Base-by-base conservation (phyloP, 1,284 basidiomycete species). In the Spongiforma sp. region DNA sequence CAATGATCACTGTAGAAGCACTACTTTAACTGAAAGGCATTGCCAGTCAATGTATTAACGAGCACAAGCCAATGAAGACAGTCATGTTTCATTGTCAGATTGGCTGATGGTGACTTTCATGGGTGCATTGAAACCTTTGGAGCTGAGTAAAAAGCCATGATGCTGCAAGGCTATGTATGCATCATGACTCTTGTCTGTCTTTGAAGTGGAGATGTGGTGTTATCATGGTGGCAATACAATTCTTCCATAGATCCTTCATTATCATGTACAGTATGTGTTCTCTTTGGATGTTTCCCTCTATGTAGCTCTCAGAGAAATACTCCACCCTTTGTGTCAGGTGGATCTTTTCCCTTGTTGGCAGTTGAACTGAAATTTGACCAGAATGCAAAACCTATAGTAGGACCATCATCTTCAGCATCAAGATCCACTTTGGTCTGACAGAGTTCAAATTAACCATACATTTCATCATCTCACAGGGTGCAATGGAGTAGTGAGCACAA, bases 161-260 rank as follows among this genome's bases (percentile, higher is more conserved):
- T n/a, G n/a, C n/a, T n/a, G n/a, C n/a, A n/a, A n/a, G n/a, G n/a
- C n/a, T n/a, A n/a, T n/a, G n/a, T n/a, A n/a, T n/a, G n/a, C n/a
- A n/a, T n/a, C n/a, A n/a, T n/a, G n/a, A n/a, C n/a, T n/a, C 66
- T 80, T 93, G 6, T 90, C 89, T 14, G 88, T 92, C 14, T 92
- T 93, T 69, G 90, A 93, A 73, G 89, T 92, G 37, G 90, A 92
- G 73, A 84, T 93, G 64, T 93, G 90, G 91, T 92, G 90, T 73
- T 93, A 85, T 77, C 80, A 90, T 68, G 90, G 90, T 12, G 87
- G 87, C 36, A 85, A 89, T 67, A 79, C 75, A 2, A 80, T 89
- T 43, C 90, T 91, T 5, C 85, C 87, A 68, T 92, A 90, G 90
- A 92, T 93, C 61, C 80, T 87, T 57, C 79, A 90, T 57, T 78